A percentile compares a stretch with the other conserved stretches of the same genome.
These are phyloP conservation scores for Aspergillus cristatus DNA, from an alignment of 495 filamentous ascomycete genomes.

Conservation along the genomic window DNA sequence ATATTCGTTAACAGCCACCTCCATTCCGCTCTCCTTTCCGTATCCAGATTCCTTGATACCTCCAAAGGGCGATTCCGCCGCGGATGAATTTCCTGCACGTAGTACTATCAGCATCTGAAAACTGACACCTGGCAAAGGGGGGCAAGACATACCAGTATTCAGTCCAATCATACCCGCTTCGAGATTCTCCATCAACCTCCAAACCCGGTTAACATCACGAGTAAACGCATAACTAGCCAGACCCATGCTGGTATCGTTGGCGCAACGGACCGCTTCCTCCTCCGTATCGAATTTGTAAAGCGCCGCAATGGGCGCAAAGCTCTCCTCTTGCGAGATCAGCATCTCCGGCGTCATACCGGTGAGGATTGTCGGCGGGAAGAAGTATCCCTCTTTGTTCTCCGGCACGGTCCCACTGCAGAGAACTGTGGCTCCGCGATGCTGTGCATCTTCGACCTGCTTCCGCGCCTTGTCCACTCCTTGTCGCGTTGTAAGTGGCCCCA, in stretches of 20 bases:
- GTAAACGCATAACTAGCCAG: constrained; percentile 66
- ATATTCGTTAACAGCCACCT: constrained; percentile 61
- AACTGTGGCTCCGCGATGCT: constrained; percentile 46
- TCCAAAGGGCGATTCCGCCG: constrained; percentile 65
- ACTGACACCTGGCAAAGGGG: not conserved
- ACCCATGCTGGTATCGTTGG: constrained; percentile 63
- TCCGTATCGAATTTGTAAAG: constrained; percentile 63
- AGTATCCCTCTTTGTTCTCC: constrained; percentile 45
- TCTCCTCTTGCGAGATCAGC: constrained; percentile 59
- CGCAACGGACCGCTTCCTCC: constrained; percentile 52
- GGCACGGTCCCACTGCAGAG: constrained; percentile 50
- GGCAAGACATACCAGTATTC: constrained; percentile 45
- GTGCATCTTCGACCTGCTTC: constrained; percentile 55
- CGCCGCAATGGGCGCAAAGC: constrained; percentile 59
- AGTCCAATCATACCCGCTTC: constrained; percentile 71
- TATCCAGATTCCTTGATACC: constrained; percentile 71
- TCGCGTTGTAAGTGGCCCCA: constrained; percentile 61
- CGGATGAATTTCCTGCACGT: constrained; percentile 46
- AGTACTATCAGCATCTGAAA: constrained; percentile 1
- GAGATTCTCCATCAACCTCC: constrained; percentile 63
- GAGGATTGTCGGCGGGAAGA: constrained; percentile 66
- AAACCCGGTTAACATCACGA: constrained; percentile 62
- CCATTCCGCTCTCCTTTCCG: constrained; percentile 67
- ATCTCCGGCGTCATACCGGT: constrained; percentile 51
- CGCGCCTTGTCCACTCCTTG: constrained; percentile 54